Evolutionary conservation across 1,284 basidiomycete genomes (phyloP).

Genomic region (Mycosarcoma mackinlayi): DNA sequence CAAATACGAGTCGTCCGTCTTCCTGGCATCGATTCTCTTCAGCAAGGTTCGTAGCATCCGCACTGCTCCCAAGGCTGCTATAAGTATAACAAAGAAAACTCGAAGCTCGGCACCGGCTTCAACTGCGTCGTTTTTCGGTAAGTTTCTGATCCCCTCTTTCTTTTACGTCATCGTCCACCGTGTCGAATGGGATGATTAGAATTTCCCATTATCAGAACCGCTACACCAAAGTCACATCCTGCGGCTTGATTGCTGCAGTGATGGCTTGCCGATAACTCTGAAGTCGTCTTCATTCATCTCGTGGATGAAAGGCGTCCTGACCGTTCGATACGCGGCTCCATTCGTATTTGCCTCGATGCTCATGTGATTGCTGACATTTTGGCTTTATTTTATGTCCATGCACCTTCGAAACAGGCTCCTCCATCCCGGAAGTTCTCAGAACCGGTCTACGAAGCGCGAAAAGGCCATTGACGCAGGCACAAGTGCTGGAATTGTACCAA

Average conservation of each 20-base stretch:
- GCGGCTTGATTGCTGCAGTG: slow-evolving; percentile 40
- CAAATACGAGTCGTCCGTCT: slow-evolving; percentile 3
- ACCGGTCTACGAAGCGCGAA: slow-evolving; percentile 9
- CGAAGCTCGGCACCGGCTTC: not conserved
- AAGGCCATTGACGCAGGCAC: slow-evolving; percentile 14
- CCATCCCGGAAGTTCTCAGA: slow-evolving; percentile 16
- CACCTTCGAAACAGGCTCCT: slow-evolving; percentile 9
- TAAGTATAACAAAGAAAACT: slow-evolving; percentile 1
- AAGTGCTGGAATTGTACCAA: slow-evolving; percentile 13
- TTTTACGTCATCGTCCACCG: not conserved
- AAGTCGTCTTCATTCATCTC: slow-evolving; percentile 30
- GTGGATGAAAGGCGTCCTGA: slow-evolving; percentile 35
- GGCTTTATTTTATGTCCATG: no score
- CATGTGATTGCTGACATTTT: slow-evolving; percentile 2
- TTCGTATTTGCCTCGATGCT: not conserved
- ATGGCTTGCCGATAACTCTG: slow-evolving; percentile 50
- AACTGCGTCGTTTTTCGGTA: slow-evolving; percentile 21
- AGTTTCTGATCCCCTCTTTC: not conserved
- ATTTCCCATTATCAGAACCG: slow-evolving; percentile 50
- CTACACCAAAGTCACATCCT: slow-evolving; percentile 46
- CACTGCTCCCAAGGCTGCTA: not conserved
- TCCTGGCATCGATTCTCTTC: slow-evolving; percentile 2
- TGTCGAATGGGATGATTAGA: slow-evolving; percentile 47
- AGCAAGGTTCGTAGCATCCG: slow-evolving; percentile 24
- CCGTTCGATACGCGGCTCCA: slow-evolving; percentile 20